A percentile compares a stretch with the other conserved stretches of the same genome.
phyloP scores from a whole-genome alignment of 345 rosid species.

The Lepidium aucheri region DNA sequence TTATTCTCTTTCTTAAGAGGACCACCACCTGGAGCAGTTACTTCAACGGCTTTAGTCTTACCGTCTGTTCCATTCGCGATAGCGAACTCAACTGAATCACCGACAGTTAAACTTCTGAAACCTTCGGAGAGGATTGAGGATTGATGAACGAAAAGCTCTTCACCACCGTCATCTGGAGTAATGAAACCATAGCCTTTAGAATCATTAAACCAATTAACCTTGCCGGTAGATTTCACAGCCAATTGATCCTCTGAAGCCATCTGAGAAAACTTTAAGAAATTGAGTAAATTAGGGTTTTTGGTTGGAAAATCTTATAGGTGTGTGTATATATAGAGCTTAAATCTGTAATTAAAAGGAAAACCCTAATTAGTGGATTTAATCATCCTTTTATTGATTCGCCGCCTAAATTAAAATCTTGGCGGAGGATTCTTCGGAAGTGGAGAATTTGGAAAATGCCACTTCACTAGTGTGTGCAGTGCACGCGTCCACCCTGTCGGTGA shows the following conservation, averaged over 20 bases:
- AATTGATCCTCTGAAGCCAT: slow-evolving; percentile 28
- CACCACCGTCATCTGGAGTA: slow-evolving; percentile 46
- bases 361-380: slow-evolving; percentile 16
- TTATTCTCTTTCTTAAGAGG: slow-evolving; percentile 24
- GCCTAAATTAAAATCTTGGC: not conserved
- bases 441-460: slow-evolving; percentile 1
- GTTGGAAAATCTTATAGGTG: not conserved
- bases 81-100: slow-evolving; percentile 39
- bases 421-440: slow-evolving; percentile 10
- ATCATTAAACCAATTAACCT: slow-evolving; percentile 50
- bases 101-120: slow-evolving; percentile 34
- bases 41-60: slow-evolving; percentile 37
- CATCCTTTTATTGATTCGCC: slow-evolving; percentile 15
- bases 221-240: slow-evolving; percentile 45
- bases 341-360: not conserved
- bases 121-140: slow-evolving; percentile 56
- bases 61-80: slow-evolving; percentile 30
- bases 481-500: slow-evolving; percentile 6
- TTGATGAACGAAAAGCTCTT: slow-evolving; percentile 71
- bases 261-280: not conserved
- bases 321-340: slow-evolving; percentile 2
- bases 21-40: slow-evolving; percentile 35
- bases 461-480: not conserved
- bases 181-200: slow-evolving; percentile 64
- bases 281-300: slow-evolving; percentile 2